phyloP scores from a whole-genome alignment of 2,329 filamentous ascomycete species.

The Colletotrichum liaoningense region DNA sequence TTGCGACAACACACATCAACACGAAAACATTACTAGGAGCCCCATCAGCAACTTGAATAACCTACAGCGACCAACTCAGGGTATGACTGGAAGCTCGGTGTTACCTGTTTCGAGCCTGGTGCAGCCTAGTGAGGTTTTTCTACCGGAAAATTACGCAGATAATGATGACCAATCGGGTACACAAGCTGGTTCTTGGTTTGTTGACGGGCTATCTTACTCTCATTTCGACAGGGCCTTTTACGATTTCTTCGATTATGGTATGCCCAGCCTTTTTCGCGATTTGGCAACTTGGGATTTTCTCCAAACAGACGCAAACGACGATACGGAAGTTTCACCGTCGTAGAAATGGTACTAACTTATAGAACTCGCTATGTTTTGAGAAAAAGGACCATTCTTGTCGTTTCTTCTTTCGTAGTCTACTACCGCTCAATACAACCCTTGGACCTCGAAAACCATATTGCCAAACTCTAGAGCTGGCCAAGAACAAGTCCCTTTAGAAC shows the following conservation, averaged over 20 bases:
- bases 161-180: neutral
- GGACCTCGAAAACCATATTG: no score
- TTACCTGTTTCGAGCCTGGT: neutral
- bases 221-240: conserved; percentile 36
- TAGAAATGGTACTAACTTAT: neutral
- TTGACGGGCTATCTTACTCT: neutral
- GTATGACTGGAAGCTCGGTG: neutral
- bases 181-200: neutral
- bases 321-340: neutral
- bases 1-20: neutral
- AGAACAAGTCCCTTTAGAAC: neutral
- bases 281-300: neutral
- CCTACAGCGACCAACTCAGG: neutral
- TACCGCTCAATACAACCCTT: no score
- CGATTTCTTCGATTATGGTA: conserved; percentile 37
- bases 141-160: neutral
- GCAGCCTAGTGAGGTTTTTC: neutral
- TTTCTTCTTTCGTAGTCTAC: no score
- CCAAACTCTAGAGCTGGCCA: neutral
- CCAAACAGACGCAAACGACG: neutral
- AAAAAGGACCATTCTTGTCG: no score
- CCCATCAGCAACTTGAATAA: neutral
- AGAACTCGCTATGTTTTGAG: no score
- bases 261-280: conserved; percentile 34
- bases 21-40: neutral